Base-by-base conservation (phyloP, 768 basidiomycete species). In the Postia placenta region DNA sequence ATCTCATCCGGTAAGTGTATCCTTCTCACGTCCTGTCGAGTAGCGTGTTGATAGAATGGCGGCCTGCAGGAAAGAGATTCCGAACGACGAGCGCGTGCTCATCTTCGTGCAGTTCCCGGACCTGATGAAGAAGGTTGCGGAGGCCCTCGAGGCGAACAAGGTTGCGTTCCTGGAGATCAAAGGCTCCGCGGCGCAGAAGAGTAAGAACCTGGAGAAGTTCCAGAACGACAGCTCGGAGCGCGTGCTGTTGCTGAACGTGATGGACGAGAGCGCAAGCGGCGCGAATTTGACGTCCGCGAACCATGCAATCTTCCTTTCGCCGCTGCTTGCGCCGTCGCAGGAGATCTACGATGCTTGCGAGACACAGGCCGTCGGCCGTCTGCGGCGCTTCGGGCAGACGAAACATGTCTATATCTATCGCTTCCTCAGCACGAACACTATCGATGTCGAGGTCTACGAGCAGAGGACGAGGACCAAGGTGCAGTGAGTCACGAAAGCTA, bases 71-170 rank as follows among this genome's bases (percentile, higher is more conserved):
- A 78, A 79, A 49, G 68, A 71, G 36, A 76, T 92, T 41, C 81
- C 85, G 9, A 79, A 80, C 55, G 72, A 83, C 19, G 91, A 96
- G 58, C 83, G 90, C 6, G 79, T 93, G 15, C 78, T 97, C 38
- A 79, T 97, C 53, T 97, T 97, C 68, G 88, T 95, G n/a, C 94
- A 97, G 61, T 97, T 94, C 75, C 84, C 81, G 4, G 93, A 96
- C 67, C 75, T 97, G 50, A 91, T 88, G 79, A 82, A 82, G 62
- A 96, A 95, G 65, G 88, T 96, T 25, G 81, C 82, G 6, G 87
- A 92, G 53, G 90, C 92, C 0, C 77, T 97, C 54, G 70, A 64
- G 2, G 78, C 79, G 46, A 75, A 90, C 61, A 77, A 80, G 38
- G 80, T 96, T 59, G 73, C 75, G 37, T 91, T 80, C 69, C 75